phyloP scores from a whole-genome alignment of 805 yeast species.

The Helenozyma baotianmanensis region DNA sequence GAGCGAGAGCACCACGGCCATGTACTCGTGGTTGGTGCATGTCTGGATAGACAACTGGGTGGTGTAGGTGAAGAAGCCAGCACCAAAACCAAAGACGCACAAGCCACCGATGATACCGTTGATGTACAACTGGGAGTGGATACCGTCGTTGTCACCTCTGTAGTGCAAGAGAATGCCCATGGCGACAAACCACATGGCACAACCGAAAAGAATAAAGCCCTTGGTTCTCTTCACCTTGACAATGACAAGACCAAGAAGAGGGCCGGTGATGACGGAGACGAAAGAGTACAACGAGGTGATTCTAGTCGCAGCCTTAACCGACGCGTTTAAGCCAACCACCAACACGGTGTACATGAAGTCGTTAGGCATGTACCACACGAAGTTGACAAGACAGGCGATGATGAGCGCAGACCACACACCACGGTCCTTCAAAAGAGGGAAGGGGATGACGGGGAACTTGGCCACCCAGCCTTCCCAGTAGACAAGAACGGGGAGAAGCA shows the following conservation, averaged over 20 bases:
- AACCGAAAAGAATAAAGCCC: slow-evolving; percentile 56
- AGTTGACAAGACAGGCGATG: slow-evolving; percentile 54
- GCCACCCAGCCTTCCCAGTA: slow-evolving; percentile 58
- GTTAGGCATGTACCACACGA: slow-evolving; percentile 65
- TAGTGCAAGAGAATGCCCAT: slow-evolving; percentile 56
- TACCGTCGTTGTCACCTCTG: slow-evolving; percentile 46
- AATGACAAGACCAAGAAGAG: slow-evolving; percentile 50
- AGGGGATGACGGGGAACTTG: slow-evolving; percentile 60
- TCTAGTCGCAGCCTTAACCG: slow-evolving; percentile 60
- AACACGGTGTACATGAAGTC: slow-evolving; percentile 66
- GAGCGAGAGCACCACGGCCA: slow-evolving; percentile 58
- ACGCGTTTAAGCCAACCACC: slow-evolving; percentile 57
- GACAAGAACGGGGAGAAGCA: slow-evolving; percentile 52
- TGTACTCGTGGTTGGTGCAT: slow-evolving; percentile 54
- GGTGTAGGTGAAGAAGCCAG: slow-evolving; percentile 66
- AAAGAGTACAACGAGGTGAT: slow-evolving; percentile 60
- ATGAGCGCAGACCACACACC: slow-evolving; percentile 70
- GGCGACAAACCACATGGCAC: slow-evolving; percentile 52
- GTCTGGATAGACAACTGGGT: slow-evolving; percentile 59
- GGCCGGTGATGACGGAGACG: slow-evolving; percentile 58
- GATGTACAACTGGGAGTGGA: slow-evolving; percentile 22
- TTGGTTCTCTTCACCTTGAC: slow-evolving; percentile 49
- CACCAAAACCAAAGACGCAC: slow-evolving; percentile 66
- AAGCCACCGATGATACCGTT: slow-evolving; percentile 63
- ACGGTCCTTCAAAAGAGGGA: slow-evolving; percentile 55